Conservation (phyloP, 306 rosid genomes). For the Ormosia emarginata region DNA sequence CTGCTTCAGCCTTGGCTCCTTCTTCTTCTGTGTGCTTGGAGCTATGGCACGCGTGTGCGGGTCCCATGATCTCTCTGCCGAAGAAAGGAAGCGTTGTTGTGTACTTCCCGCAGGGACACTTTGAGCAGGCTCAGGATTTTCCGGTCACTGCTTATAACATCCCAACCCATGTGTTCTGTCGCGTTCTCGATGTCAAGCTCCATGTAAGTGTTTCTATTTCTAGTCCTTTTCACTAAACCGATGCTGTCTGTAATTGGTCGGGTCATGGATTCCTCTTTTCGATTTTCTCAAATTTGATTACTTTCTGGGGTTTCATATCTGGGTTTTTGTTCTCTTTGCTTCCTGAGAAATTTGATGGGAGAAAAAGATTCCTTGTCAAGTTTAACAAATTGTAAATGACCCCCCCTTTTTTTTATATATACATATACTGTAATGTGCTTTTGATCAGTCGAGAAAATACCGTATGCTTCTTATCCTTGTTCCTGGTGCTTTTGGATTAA, state of each 20-base stretch:
- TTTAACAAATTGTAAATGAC: not conserved
- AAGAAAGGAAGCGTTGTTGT: conserved; percentile 85
- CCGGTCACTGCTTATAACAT: conserved; percentile 58
- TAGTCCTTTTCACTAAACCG: not conserved
- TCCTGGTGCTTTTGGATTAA: not conserved
- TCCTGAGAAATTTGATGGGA: not conserved
- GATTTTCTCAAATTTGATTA: conserved; percentile 5
- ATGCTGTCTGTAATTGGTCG: not conserved
- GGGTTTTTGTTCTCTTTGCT: conserved; percentile 19
- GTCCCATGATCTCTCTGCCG: conserved; percentile 86
- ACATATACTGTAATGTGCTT: not conserved
- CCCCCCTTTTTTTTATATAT: not conserved
- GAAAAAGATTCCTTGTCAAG: not conserved
- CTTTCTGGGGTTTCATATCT: conserved; percentile 1
- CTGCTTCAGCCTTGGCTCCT: conserved; percentile 32
- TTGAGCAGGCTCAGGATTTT: conserved; percentile 71
- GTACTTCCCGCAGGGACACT: conserved; percentile 91
- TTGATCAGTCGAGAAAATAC: not conserved
- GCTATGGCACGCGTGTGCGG: conserved; percentile 99
- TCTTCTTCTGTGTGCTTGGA: conserved; percentile 77
- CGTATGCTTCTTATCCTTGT: not conserved
- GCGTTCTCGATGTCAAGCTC: conserved; percentile 89
- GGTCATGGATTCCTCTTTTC: not conserved
- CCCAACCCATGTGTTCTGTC: conserved; percentile 89
- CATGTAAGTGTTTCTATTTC: conserved; percentile 47